phyloP scores from a whole-genome alignment of 768 basidiomycete species.

The Russula olivacea region DNA sequence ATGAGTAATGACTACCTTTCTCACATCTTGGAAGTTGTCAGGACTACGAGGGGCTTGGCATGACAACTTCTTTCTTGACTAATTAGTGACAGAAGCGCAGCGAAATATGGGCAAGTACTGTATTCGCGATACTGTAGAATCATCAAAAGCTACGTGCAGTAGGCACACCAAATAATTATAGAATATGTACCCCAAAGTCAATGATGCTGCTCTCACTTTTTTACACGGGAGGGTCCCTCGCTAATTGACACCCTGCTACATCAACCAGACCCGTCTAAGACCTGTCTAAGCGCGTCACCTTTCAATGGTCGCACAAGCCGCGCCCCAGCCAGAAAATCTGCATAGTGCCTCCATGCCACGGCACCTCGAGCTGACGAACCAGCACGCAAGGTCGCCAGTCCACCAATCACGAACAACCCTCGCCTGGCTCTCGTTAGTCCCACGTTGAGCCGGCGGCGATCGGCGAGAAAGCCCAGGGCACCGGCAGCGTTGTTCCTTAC shows the following conservation, averaged over 20 bases:
- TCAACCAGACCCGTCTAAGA: conserved; percentile 10
- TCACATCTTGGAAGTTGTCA: conserved; percentile 12
- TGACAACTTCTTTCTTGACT: conserved; percentile 1
- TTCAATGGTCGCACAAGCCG: conserved; percentile 47
- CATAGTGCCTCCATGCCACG: conserved; percentile 55
- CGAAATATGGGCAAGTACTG: neutral
- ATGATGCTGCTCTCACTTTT: neutral
- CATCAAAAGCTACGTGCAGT: neutral
- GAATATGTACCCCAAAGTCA: neutral
- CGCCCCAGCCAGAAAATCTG: conserved; percentile 46
- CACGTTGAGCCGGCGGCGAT: conserved; percentile 81
- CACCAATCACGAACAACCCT: conserved; percentile 79
- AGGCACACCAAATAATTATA: neutral
- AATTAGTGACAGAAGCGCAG: neutral
- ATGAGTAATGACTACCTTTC: neutral
- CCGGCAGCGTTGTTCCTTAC: conserved; percentile 76
- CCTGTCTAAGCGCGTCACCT: conserved; percentile 31
- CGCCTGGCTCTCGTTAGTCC: conserved; percentile 85
- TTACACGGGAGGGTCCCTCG: neutral
- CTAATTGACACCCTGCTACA: neutral
- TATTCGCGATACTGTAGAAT: too few species aligned
- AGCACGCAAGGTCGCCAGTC: conserved; percentile 53
- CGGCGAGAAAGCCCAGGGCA: conserved; percentile 83
- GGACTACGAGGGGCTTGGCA: conserved; percentile 10
- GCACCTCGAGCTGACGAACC: conserved; percentile 34